Base-by-base conservation (phyloP, 306 rosid species). In the Crataegus laevigata region DNA sequence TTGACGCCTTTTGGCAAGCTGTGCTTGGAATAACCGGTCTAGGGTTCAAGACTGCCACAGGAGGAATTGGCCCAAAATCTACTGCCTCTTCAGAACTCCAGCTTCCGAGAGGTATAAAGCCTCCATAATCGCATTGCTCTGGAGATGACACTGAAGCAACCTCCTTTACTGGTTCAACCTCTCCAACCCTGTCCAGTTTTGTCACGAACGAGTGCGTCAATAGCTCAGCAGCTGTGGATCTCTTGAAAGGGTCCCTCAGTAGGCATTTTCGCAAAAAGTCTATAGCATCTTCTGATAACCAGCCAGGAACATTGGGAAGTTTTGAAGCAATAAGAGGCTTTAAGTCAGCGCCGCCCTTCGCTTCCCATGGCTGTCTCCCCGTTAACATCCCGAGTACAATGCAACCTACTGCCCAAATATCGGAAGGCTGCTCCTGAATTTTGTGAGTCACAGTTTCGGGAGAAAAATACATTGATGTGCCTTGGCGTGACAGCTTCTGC, bases 231-330 rank as follows among this genome's bases (percentile, higher is more conserved):
- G 71, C 71, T 5, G 71, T 62, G 10, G 26, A 25, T 19, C 71
- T 65, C 22, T 75, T 22, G 9, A 26, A 25, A 17, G 68, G 79
- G 14, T 66, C 13, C 28, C 36, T 66, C 21, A 22, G 1, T 4
- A 69, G 60, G 68, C 75, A 77, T n/a, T 34, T 24, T 12, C 10
- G 3, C 26, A 77, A 30, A 19, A 77, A 77, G 62, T 69, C 75
- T 24, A 18, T 38, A 5, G 75, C 75, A 18, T n/a, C 21, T 2
- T 42, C 9, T 1, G 81, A 69, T 3, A 69, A 8, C 26, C 60
- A 55, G 8, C 10, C n/a, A 1, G 75, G 81, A 51, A 69, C 8
- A 28, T 18, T 13, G 14, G 52, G 77, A 22, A 15, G 1, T 22
- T 21, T 38, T 9, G 69, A 50, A 24, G 34, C 38, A 68, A 52